These are phyloP conservation scores for Alternaria burnsii DNA, from an alignment of 2,329 filamentous ascomycete genomes.

Conservation along the genomic window DNA sequence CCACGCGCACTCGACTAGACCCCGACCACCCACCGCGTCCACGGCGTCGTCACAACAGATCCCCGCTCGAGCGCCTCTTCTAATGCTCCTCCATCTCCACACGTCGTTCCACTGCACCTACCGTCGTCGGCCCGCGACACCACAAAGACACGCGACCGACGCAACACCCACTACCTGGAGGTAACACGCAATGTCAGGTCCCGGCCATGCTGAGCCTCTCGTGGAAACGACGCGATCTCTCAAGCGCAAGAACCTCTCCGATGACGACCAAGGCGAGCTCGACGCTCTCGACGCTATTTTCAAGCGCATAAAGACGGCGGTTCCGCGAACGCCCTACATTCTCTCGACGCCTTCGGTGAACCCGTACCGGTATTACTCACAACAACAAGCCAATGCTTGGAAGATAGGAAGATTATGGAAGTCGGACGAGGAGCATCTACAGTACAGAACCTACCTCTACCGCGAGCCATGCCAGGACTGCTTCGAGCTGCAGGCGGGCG, in stretches of 20 bases:
- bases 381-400: constrained; percentile 54
- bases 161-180: background rate
- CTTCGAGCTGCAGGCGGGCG: constrained; percentile 60
- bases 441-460: constrained; percentile 69
- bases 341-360: constrained; percentile 58
- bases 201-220: constrained; percentile 33
- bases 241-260: constrained; percentile 39
- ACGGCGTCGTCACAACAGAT: background rate
- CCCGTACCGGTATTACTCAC: constrained; percentile 55
- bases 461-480: constrained; percentile 63
- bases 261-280: constrained; percentile 48
- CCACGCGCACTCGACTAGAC: background rate
- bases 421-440: constrained; percentile 64
- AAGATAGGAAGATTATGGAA: constrained; percentile 62
- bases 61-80: constrained; percentile 17
- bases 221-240: constrained; percentile 37
- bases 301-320: constrained; percentile 54
- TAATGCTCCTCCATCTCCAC: constrained; percentile 29
- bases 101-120: constrained; percentile 16
- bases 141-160: constrained; percentile 7
- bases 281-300: constrained; percentile 52
- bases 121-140: constrained; percentile 15
- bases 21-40: constrained; percentile 8
- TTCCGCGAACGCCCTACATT: constrained; percentile 57
- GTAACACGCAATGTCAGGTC: constrained; percentile 43